Evolutionary conservation across 73 alveolate genomes (phyloP).

Genomic region (Blepharisma japonicum): DNA sequence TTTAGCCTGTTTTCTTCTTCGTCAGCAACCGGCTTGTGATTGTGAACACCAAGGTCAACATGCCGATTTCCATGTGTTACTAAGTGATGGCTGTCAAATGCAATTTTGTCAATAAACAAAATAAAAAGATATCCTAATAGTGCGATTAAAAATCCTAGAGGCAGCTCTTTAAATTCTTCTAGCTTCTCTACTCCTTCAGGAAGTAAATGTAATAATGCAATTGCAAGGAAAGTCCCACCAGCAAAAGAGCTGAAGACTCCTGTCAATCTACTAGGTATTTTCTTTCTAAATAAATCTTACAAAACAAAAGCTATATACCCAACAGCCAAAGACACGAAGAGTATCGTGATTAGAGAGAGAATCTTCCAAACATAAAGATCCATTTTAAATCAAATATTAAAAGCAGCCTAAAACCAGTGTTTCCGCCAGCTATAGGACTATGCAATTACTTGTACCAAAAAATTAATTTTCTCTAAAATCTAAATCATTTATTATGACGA

Average conservation of each 20-base stretch:
- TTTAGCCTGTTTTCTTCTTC: constrained; percentile 10
- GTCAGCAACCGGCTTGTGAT: not conserved
- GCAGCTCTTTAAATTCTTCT: not conserved
- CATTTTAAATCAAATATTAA: no score
- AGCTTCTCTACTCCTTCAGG: constrained; percentile 34
- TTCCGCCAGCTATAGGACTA: no score
- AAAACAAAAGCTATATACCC: no score
- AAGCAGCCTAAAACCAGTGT: no score
- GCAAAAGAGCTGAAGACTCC: constrained; percentile 35
- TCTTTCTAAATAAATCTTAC: no score
- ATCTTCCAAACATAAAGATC: no score
- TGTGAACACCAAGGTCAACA: constrained; percentile 18
- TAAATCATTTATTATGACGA: no score
- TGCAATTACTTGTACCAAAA: no score
- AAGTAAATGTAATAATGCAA: constrained; percentile 41
- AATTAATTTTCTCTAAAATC: no score
- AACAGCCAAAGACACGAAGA: no score
- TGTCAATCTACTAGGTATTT: no score
- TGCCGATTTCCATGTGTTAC: constrained; percentile 21
- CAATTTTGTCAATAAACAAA: constrained; percentile 40
- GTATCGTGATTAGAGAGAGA: no score
- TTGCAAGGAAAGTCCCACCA: constrained; percentile 42
- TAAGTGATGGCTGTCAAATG: constrained; percentile 5
- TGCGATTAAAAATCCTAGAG: not conserved
- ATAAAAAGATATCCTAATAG: not conserved